A percentile compares a stretch with the other conserved stretches of the same genome.
These are phyloP conservation scores for Daedaleopsis sinensis DNA, from an alignment of 768 basidiomycete genomes.

Conservation along the genomic window DNA sequence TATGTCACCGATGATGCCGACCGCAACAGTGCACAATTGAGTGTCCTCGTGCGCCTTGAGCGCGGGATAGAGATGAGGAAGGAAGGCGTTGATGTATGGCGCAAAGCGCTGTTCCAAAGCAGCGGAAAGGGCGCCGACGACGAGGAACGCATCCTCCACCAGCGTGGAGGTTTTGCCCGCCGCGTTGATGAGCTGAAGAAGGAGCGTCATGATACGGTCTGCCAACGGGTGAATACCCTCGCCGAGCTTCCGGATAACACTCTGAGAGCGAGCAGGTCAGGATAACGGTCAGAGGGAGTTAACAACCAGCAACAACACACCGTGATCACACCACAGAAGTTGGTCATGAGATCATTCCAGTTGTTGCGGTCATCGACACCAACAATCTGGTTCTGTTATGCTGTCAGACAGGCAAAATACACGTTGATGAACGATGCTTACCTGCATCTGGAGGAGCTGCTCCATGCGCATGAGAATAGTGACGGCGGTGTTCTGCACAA, in stretches of 20 bases:
- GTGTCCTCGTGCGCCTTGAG: slow-evolving; percentile 94
- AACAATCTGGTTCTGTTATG: slow-evolving; percentile 80
- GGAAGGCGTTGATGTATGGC: slow-evolving; percentile 83
- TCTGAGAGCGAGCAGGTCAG: slow-evolving; percentile 42
- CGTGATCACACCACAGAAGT: slow-evolving; percentile 88
- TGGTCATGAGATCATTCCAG: slow-evolving; percentile 98
- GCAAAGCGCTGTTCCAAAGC: slow-evolving; percentile 80
- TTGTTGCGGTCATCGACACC: slow-evolving; percentile 97
- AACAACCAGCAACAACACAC: slow-evolving; percentile 38
- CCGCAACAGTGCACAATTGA: slow-evolving; percentile 92
- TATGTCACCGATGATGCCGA: slow-evolving; percentile 94
- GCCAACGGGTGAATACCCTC: slow-evolving; percentile 84
- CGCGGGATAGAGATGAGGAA: slow-evolving; percentile 86
- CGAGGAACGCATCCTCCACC: slow-evolving; percentile 94
- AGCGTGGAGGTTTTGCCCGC: slow-evolving; percentile 94
- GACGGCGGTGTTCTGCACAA: slow-evolving; percentile 81
- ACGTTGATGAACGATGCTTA: slow-evolving; percentile 33
- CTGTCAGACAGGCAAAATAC: not conserved
- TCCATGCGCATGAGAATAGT: slow-evolving; percentile 91
- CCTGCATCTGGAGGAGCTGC: slow-evolving; percentile 81
- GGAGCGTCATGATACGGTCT: slow-evolving; percentile 93
- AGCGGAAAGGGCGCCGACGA: slow-evolving; percentile 75
- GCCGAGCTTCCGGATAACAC: slow-evolving; percentile 82
- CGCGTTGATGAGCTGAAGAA: slow-evolving; percentile 81
- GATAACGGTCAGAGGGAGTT: not conserved